Conservation (phyloP, 352 stramenopile species). For the Lagenidium giganteum region DNA sequence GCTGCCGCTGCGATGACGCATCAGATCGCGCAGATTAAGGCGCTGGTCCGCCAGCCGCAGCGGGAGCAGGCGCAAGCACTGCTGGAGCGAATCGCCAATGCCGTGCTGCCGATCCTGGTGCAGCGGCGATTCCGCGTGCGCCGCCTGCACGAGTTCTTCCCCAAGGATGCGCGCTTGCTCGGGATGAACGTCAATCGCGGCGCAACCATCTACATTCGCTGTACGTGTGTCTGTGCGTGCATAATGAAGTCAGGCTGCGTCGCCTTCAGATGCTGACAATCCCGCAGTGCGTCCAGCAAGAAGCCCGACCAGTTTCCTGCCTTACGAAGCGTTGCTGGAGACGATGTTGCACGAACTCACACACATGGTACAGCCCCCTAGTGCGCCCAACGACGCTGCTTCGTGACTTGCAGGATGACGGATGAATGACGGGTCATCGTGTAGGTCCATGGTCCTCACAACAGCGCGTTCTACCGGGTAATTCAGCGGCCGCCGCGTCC, state of each 20-base stretch:
- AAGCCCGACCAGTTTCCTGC: slow-evolving; percentile 20
- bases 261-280: background rate
- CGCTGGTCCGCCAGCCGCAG: slow-evolving; percentile 29
- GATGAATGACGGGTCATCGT: no score
- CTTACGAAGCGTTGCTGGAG: slow-evolving; percentile 57
- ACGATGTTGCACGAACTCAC: slow-evolving; percentile 75
- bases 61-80: slow-evolving; percentile 28
- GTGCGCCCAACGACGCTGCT: no score
- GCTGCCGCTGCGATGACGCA: slow-evolving; percentile 1
- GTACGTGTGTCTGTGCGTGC: no score
- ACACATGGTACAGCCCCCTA: slow-evolving; percentile 38
- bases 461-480: slow-evolving; percentile 61
- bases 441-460: slow-evolving; percentile 48
- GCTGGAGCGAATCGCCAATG: slow-evolving; percentile 37
- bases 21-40: slow-evolving; percentile 22
- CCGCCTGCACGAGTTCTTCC: slow-evolving; percentile 63
- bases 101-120: slow-evolving; percentile 55
- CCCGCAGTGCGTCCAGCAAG: slow-evolving; percentile 29
- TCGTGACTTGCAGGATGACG: background rate
- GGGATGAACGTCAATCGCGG: slow-evolving; percentile 81
- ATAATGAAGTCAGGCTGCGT: background rate
- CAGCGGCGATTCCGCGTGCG: slow-evolving; percentile 47
- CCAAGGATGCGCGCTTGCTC: slow-evolving; percentile 44
- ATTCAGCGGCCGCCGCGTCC: background rate
- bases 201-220: slow-evolving; percentile 62